Percentiles rank a stretch among this genome's conserved stretches.
Evolutionary conservation across 495 filamentous ascomycete genomes (phyloP).

Genomic region (Cercophora newfieldiana): DNA sequence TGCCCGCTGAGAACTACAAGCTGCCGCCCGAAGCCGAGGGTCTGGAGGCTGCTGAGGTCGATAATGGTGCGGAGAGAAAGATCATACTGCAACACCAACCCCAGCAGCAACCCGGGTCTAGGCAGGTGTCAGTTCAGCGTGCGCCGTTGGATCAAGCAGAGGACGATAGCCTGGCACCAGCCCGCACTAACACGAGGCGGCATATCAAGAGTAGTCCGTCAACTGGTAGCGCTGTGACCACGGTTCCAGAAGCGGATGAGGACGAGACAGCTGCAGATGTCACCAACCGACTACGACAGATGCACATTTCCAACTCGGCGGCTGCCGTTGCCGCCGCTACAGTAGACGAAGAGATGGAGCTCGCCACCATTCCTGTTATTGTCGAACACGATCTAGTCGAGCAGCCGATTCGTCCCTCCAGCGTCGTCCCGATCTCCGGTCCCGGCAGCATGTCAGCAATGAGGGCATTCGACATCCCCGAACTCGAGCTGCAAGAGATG

Average conservation of each 20-base stretch:
- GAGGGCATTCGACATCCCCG: background rate
- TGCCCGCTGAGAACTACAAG: constrained; percentile 93
- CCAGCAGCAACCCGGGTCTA: constrained; percentile 19
- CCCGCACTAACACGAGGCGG: constrained; percentile 65
- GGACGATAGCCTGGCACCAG: constrained; percentile 44
- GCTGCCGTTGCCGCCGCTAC: constrained; percentile 23
- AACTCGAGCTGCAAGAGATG: constrained; percentile 1
- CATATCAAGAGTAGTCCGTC: constrained; percentile 73
- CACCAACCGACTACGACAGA: constrained; percentile 37
- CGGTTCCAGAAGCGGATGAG: constrained; percentile 70
- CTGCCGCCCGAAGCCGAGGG: constrained; percentile 92
- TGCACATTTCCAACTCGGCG: constrained; percentile 43
- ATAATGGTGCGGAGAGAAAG: constrained; percentile 34
- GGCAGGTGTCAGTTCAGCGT: background rate
- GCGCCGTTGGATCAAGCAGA: constrained; percentile 30
- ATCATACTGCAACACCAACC: constrained; percentile 23
- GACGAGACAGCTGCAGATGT: constrained; percentile 51
- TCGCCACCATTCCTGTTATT: constrained; percentile 45
- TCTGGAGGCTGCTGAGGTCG: constrained; percentile 41
- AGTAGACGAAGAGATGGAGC: constrained; percentile 42
- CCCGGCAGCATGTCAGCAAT: constrained; percentile 1
- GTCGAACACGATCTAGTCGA: constrained; percentile 39
- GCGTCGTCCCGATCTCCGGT: constrained; percentile 27
- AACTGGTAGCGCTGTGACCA: constrained; percentile 69
- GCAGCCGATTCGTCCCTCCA: constrained; percentile 28